Evolutionary conservation across 495 filamentous ascomycete genomes (phyloP), one percentile per base, ranked within the genome.

Genomic region (Podospora comata): DNA sequence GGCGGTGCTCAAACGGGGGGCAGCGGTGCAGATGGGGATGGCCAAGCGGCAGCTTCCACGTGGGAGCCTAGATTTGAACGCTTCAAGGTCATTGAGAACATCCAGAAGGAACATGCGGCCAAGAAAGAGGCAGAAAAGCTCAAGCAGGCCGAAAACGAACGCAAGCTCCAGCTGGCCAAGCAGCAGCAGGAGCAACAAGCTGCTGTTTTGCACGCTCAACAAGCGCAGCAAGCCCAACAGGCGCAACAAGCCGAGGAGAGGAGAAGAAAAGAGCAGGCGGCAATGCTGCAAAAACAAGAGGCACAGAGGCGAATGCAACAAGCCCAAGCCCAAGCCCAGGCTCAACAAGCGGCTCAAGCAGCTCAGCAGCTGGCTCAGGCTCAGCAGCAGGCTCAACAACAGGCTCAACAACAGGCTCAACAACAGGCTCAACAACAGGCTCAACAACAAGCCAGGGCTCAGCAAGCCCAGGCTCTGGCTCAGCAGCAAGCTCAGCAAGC

Each of bases 41-140:
- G 88, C n/a, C 86, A 90, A 62, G 85, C 88, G 34, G 89, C 87
- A 60, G 83, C 86, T 2, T 81, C 85, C 7, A 79, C 88, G 23
- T 97, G 94, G 73, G 91, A 96, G 72, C 92, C 93, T 58, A 85
- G 89, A 5, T 98, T 98, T 76, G 92, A 94, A 64, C 84, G 90
- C 15, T 97, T 96, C 81, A 97, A 97, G 80, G 85, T 91, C 1
- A 84, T 99, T 27, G 92, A 91, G 53, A 89, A 91, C 53, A 97
- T 99, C 73, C 91, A 89, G 71, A 83, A 85, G 68, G 86, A 90
- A 65, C 89, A 91, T 61, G 88, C 89, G 66, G 93, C 96, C 73
- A 88, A 86, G 72, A 86, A 85, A 44, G 89, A 89, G 60, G 81
- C 83, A 18, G 85, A 90, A 68, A 85, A 85, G 70, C 67, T 79